Evolutionary conservation across 73 alveolate species (phyloP).

Genomic region (Blepharisma japonicum): DNA sequence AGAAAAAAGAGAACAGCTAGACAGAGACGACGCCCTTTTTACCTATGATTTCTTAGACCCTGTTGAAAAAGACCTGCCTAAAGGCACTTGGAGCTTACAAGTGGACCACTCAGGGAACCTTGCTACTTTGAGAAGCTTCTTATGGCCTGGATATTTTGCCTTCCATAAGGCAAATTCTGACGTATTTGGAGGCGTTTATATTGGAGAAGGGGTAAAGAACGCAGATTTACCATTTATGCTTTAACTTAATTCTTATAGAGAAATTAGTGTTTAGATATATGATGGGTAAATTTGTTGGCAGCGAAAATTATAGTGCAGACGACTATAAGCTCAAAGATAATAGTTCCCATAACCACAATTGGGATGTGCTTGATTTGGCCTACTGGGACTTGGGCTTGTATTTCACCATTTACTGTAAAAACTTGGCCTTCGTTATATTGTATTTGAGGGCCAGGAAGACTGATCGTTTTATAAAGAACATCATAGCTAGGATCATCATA

Average conservation of each 20-base stretch:
- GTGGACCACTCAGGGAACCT: conserved; percentile 67
- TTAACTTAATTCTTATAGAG: conserved; percentile 23
- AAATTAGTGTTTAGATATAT: not conserved
- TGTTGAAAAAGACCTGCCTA: conserved; percentile 61
- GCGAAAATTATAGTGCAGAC: too few species aligned
- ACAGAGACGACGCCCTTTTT: conserved; percentile 88
- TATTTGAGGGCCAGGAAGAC: too few species aligned
- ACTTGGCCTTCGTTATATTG: too few species aligned
- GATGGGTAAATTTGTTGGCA: too few species aligned
- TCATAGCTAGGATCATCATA: too few species aligned
- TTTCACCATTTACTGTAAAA: too few species aligned
- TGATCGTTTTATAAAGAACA: too few species aligned
- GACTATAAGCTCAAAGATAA: too few species aligned
- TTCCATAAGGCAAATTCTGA: conserved; percentile 77
- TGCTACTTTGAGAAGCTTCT: conserved; percentile 68
- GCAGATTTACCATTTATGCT: conserved; percentile 87
- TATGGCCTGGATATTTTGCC: conserved; percentile 94
- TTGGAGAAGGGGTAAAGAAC: conserved; percentile 95
- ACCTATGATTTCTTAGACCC: conserved; percentile 72
- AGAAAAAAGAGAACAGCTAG: conserved; percentile 70
- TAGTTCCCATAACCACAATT: too few species aligned
- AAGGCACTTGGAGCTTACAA: conserved; percentile 79
- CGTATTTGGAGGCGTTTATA: conserved; percentile 82
- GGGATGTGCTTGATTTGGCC: too few species aligned
- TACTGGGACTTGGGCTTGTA: too few species aligned